Evolutionary conservation across 345 rosid species (phyloP).

Genomic region (Jatropha curcas): DNA sequence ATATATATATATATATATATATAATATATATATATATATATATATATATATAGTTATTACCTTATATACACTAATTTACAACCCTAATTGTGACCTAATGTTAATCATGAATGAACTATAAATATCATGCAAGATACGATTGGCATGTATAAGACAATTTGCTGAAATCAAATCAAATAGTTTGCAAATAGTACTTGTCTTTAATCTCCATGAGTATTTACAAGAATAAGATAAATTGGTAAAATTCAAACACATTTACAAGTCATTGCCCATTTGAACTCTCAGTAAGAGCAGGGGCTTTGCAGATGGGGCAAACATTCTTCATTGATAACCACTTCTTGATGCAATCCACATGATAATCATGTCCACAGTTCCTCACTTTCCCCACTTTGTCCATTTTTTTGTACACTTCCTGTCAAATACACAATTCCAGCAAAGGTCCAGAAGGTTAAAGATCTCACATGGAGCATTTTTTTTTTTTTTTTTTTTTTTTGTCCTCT

Average conservation of each 20-base stretch:
- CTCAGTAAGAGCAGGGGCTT: slow-evolving; percentile 26
- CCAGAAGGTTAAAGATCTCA: background rate
- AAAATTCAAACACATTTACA: background rate
- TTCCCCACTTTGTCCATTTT: slow-evolving; percentile 24
- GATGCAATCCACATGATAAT: slow-evolving; percentile 37
- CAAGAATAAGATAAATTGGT: background rate
- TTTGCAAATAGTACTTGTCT: background rate
- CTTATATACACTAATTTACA: too few relatives aligned
- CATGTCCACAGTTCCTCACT: slow-evolving; percentile 32
- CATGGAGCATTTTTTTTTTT: too few relatives aligned
- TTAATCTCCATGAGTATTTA: background rate
- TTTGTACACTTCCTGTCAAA: slow-evolving; percentile 37
- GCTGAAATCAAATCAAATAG: background rate
- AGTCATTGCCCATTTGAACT: background rate
- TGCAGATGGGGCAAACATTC: slow-evolving; percentile 46
- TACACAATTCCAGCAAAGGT: background rate
- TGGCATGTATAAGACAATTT: background rate
- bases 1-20: too few relatives aligned
- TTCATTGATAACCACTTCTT: slow-evolving; percentile 39
- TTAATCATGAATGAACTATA: too few relatives aligned
- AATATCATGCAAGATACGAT: too few relatives aligned
- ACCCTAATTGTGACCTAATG: too few relatives aligned
- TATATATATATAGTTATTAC: too few relatives aligned
- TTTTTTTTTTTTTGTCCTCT: too few relatives aligned
- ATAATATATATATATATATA: too few relatives aligned